Evolutionary conservation across 1,284 basidiomycete genomes (phyloP), one percentile per base, ranked within the genome.

Genomic region (Cystobasidium pallidum): DNA sequence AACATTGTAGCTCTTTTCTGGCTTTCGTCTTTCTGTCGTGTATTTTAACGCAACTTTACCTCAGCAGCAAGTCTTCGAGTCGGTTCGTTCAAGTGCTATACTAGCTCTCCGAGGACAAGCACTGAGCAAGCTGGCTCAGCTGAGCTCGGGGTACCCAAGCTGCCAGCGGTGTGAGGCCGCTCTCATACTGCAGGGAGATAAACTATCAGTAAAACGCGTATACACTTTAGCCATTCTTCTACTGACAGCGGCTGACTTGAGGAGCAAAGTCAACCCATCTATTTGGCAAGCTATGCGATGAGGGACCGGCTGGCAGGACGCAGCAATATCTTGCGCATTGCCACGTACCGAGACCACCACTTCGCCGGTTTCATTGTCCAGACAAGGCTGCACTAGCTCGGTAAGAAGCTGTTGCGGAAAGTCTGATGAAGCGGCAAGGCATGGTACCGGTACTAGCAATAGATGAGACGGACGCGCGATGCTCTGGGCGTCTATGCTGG

Each of bases 141-240:
- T 70, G 54, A 19, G 7, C 47, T 26, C 47, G 51, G 13, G 59
- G 59, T 10, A 71, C 28, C 59, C 61, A 71, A 28, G 68, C 68
- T 39, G 68, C 68, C 2, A 71, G 41, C 1, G 68, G 68, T 10
- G 59, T 71, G 7, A 55, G 36, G 19, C 68, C 68, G 51, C 39
- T 49, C 28, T 71, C 68, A 26, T 71, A 71, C 68, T 71, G 59
- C 43, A n/a, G n/a, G n/a, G n/a, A n/a, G 45, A 39, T 21, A n/a
- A 24, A 39, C n/a, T 45, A n/a, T 24, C 11, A 28, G 36, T 21
- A 52, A 19, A 19, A 3, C 30, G n/a, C 24, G 21, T 1, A 19
- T 15, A 66, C 2, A 1, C 19, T 55, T 1, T 49, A 7, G 6
- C 6, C 8, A 57, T n/a, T 34, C 24, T 13, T 21, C n/a, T 2